These are phyloP conservation scores for Pleodorina starrii DNA, from an alignment of 139 green algal genomes.

Conservation along the genomic window DNA sequence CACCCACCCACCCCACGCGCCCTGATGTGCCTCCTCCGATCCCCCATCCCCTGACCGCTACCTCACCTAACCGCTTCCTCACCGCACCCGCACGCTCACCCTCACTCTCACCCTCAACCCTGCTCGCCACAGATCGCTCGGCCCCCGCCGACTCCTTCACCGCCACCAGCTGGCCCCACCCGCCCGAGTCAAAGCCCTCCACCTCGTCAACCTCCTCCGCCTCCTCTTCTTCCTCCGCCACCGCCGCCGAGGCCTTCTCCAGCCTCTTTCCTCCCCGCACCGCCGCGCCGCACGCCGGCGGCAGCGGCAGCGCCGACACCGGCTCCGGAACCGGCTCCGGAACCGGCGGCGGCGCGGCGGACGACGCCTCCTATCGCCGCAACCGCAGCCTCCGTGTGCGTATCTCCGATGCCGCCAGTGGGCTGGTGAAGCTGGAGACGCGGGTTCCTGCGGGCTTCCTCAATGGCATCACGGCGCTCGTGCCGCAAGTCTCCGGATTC, in stretches of 20 bases:
- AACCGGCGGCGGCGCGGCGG: not conserved
- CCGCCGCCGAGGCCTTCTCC: too few relatives aligned
- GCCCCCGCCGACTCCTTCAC: not conserved
- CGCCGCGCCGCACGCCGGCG: too few relatives aligned
- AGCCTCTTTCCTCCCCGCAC: too few relatives aligned
- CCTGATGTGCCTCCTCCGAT: too few relatives aligned
- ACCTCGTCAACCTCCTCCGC: not conserved
- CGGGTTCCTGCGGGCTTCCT: conserved; percentile 70
- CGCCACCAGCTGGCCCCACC: not conserved
- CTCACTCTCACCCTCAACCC: too few relatives aligned
- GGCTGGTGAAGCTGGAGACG: conserved; percentile 71
- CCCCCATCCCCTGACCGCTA: too few relatives aligned
- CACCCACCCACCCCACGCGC: too few relatives aligned
- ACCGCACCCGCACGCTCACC: too few relatives aligned
- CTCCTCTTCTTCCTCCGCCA: not conserved
- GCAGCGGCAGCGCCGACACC: conserved; percentile 1
- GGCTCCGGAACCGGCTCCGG: not conserved
- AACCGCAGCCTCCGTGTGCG: conserved; percentile 31
- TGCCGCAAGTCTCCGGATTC: conserved; percentile 65
- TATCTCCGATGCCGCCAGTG: conserved; percentile 16
- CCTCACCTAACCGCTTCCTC: too few relatives aligned
- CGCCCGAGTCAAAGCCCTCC: not conserved
- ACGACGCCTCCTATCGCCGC: conserved; percentile 26
- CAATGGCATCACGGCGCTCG: conserved; percentile 55
- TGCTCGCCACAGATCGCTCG: too few relatives aligned